These are phyloP conservation scores for Pyrenochaeta sp. DNA, from an alignment of 2,329 filamentous ascomycete species.

Conservation along the genomic window DNA sequence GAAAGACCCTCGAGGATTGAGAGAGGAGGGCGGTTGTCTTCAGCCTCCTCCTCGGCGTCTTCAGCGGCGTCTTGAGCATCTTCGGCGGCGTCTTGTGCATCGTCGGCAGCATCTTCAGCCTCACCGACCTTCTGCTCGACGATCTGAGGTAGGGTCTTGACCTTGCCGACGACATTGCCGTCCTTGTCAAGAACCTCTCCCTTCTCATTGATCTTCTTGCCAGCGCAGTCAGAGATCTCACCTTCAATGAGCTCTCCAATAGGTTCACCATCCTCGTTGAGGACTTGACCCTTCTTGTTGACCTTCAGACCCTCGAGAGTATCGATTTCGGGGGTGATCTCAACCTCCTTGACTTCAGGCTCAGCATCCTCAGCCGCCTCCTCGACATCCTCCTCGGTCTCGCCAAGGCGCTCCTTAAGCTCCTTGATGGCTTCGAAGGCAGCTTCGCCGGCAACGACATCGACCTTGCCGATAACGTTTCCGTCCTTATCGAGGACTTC, in stretches of 20 bases:
- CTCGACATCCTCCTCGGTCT: constrained; percentile 35
- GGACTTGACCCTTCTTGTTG: constrained; percentile 65
- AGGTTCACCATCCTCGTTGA: constrained; percentile 62
- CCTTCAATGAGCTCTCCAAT: constrained; percentile 65
- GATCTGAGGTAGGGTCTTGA: constrained; percentile 61
- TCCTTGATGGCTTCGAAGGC: constrained; percentile 60
- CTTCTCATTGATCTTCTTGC: constrained; percentile 71
- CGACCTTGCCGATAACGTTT: constrained; percentile 60
- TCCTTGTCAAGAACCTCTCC: constrained; percentile 71
- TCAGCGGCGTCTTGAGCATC: constrained; percentile 45
- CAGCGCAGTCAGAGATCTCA: constrained; percentile 68
- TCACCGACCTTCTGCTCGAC: constrained; percentile 46
- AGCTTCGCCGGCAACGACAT: constrained; percentile 59
- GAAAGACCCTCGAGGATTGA: constrained; percentile 59
- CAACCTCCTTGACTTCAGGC: constrained; percentile 52
- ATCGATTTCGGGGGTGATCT: constrained; percentile 55
- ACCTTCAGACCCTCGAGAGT: constrained; percentile 63
- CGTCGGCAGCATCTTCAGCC: constrained; percentile 40
- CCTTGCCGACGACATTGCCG: constrained; percentile 69
- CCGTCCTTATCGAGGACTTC: constrained; percentile 61
- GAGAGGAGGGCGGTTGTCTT: constrained; percentile 55
- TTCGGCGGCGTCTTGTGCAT: constrained; percentile 42
- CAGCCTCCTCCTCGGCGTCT: constrained; percentile 41
- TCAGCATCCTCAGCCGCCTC: constrained; percentile 23
- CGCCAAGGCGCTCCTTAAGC: constrained; percentile 56